These are phyloP conservation scores for Amanita phalloides DNA, from an alignment of 768 basidiomycete genomes.

Conservation along the genomic window DNA sequence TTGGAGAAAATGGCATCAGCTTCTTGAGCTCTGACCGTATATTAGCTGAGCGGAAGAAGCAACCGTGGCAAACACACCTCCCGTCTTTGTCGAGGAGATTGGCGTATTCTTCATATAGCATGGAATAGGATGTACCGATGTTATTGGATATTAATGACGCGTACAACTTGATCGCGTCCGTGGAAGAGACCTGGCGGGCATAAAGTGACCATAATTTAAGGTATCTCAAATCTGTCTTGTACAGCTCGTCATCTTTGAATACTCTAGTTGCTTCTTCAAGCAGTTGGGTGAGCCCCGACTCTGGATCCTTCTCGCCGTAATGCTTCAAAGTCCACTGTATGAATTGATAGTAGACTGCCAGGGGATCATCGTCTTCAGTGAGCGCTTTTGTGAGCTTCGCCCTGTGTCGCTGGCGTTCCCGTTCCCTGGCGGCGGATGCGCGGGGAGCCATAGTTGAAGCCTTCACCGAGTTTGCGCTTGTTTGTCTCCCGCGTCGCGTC, in stretches of 20 bases:
- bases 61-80: constrained; percentile 42
- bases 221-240: constrained; percentile 83
- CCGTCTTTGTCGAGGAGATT: constrained; percentile 62
- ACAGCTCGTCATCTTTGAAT: constrained; percentile 76
- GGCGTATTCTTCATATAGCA: constrained; percentile 91
- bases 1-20: constrained; percentile 75
- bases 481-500: constrained; percentile 5
- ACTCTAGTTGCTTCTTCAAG: constrained; percentile 76
- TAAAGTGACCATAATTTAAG: constrained; percentile 88
- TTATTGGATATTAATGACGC: constrained; percentile 61
- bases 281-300: constrained; percentile 68
- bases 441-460: constrained; percentile 7
- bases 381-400: constrained; percentile 39
- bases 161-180: constrained; percentile 61
- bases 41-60: not conserved
- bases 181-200: constrained; percentile 67
- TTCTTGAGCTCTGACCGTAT: constrained; percentile 44
- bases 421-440: constrained; percentile 14
- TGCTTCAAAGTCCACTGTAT: constrained; percentile 83
- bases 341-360: constrained; percentile 78
- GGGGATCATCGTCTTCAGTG: constrained; percentile 74
- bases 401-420: constrained; percentile 24
- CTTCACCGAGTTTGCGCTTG: not conserved
- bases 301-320: constrained; percentile 57
- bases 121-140: constrained; percentile 67